phyloP scores from a whole-genome alignment of 352 stramenopile genomes.

The Plasmopara muralis region DNA sequence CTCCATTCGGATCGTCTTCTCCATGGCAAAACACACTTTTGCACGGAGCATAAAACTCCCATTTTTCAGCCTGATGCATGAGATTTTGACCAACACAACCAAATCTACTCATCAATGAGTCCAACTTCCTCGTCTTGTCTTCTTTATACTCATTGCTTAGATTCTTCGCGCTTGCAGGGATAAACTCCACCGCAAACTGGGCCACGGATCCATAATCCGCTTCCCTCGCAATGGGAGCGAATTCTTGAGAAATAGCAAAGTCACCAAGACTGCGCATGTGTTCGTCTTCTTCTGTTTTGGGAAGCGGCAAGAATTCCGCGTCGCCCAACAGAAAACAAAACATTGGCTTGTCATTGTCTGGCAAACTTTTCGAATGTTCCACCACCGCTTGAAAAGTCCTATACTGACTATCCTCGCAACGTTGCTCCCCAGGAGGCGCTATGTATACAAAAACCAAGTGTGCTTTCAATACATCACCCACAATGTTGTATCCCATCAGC shows the following conservation, averaged over 20 bases:
- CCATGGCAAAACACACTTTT: conserved; percentile 36
- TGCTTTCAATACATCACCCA: conserved; percentile 17
- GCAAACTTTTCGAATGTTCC: conserved; percentile 12
- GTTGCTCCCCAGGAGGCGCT: conserved; percentile 40
- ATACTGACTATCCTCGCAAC: conserved; percentile 31
- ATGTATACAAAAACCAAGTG: conserved; percentile 66
- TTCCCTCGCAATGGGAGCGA: conserved; percentile 38
- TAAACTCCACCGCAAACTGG: conserved; percentile 75
- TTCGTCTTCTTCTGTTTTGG: conserved; percentile 44
- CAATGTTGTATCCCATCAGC: conserved; percentile 46
- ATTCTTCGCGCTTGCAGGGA: conserved; percentile 19
- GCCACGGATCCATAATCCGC: conserved; percentile 45
- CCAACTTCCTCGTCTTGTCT: conserved; percentile 32
- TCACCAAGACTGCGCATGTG: conserved; percentile 56
- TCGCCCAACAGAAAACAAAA: conserved; percentile 70
- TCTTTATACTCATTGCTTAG: conserved; percentile 26
- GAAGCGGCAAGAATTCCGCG: conserved; percentile 48
- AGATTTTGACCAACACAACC: conserved; percentile 67
- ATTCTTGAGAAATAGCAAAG: conserved; percentile 73
- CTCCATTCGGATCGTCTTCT: conserved; percentile 30
- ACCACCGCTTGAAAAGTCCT: conserved; percentile 36
- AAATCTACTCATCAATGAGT: conserved; percentile 66
- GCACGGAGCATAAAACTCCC: conserved; percentile 57
- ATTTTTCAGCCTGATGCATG: conserved; percentile 80
- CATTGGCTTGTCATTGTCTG: conserved; percentile 34